Evolutionary conservation across 1,284 basidiomycete genomes (phyloP), one percentile per base, ranked within the genome.

Genomic region (Pterulicium gracile): DNA sequence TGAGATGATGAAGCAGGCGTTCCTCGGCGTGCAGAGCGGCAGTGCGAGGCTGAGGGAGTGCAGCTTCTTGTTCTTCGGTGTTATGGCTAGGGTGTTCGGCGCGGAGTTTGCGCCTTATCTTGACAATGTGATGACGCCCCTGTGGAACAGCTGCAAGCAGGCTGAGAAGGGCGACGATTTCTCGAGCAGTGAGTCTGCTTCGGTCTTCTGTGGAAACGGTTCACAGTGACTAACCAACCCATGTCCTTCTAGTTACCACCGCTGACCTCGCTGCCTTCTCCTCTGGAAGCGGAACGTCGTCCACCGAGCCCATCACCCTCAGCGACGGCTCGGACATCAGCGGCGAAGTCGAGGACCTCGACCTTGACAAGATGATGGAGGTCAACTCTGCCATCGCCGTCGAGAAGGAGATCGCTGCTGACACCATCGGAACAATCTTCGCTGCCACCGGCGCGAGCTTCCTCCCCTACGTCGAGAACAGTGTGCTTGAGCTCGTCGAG

Each of bases 331-430:
- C 63, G 41, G 76, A 75, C 51, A 66, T 60, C 15, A 78, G 81
- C 51, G 74, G 75, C 21, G 74, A 73, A 54, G 68, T 89, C 49
- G 91, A 94, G 54, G 89, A 95, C 53, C 64, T 91, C 52, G 86
- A 94, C 55, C 67, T 91, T 39, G 89, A 88, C 58, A 87, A 86
- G 59, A 66, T 86, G 59, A 76, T 94, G 57, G 90, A 94, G 53
- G 91, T 95, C 54, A 97, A 94, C 72, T 92, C 88, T 56, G 94
- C 94, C 41, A 87, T 98, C 54, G 95, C 94, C 46, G 92, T 98
- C 49, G 96, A 99, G 73, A 99, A 99, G 69, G 96, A 98, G 71
- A 96, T 98, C 49, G 95, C 96, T 3, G 92, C 93, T 32, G 95
- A 98, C 63, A 92, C 95, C 22, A 84, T 98, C 52, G 92, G 95